These are phyloP conservation scores for Chaetothyriales sp. DNA, from an alignment of 2,329 filamentous ascomycete genomes.

Conservation along the genomic window DNA sequence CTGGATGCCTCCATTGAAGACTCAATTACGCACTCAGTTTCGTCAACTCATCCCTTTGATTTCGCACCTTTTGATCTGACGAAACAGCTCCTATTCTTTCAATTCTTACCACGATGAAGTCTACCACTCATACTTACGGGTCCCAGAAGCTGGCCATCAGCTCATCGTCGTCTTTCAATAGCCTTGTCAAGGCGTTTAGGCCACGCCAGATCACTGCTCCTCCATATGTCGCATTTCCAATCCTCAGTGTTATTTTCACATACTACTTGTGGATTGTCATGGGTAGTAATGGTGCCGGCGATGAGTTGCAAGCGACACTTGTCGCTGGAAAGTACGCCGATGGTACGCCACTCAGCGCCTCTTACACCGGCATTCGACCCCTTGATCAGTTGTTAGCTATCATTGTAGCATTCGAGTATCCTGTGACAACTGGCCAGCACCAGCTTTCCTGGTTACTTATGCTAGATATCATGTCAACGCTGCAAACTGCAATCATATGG, in stretches of 20 bases:
- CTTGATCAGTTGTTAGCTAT: slow-evolving; percentile 22
- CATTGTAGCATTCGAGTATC: slow-evolving; percentile 15
- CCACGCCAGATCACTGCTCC: too few species aligned
- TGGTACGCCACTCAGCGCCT: slow-evolving; percentile 17
- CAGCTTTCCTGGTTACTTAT: neutral
- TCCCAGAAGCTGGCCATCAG: too few species aligned
- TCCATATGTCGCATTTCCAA: neutral
- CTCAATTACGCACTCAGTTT: too few species aligned
- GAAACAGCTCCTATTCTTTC: too few species aligned
- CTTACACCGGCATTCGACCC: slow-evolving; percentile 23
- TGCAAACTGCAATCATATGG: neutral
- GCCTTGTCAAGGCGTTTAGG: too few species aligned
- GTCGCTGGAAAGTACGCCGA: neutral
- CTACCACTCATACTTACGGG: too few species aligned
- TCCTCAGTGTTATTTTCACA: neutral
- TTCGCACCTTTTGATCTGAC: too few species aligned
- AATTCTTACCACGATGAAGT: too few species aligned
- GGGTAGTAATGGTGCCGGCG: neutral
- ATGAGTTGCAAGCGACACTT: neutral
- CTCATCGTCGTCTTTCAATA: too few species aligned
- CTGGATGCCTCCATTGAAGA: too few species aligned
- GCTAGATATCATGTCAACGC: neutral
- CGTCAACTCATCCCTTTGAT: too few species aligned
- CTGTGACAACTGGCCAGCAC: neutral
- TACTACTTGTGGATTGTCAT: neutral